Evolutionary conservation across 2,329 filamentous ascomycete genomes (phyloP).

Genomic region (Epichloe amarillans): DNA sequence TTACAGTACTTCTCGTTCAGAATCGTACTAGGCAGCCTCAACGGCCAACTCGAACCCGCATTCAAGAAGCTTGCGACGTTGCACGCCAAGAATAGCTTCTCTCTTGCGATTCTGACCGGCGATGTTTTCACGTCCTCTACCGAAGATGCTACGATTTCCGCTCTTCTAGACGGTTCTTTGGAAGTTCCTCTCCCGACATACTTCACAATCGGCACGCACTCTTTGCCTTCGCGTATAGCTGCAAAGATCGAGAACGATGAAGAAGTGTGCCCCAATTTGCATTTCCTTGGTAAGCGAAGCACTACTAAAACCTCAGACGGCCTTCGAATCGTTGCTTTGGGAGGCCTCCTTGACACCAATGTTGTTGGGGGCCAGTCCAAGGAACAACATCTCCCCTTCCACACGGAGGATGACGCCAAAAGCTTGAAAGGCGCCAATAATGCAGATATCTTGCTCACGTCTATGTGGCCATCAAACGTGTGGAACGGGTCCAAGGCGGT

Average conservation of each 20-base stretch:
- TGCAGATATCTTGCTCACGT: conserved; percentile 78
- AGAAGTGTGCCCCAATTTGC: conserved; percentile 78
- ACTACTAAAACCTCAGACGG: conserved; percentile 83
- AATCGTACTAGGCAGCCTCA: conserved; percentile 70
- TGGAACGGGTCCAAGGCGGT: conserved; percentile 52
- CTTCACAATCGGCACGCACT: conserved; percentile 64
- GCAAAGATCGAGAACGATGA: conserved; percentile 62
- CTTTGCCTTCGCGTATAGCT: conserved; percentile 58
- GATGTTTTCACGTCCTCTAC: conserved; percentile 60
- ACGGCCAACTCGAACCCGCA: conserved; percentile 61
- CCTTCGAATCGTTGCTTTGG: conserved; percentile 73
- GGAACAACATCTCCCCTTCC: conserved; percentile 64
- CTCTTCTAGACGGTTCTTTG: conserved; percentile 60
- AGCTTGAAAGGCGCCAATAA: conserved; percentile 61
- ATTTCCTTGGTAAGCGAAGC: conserved; percentile 77
- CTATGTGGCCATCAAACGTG: conserved; percentile 69
- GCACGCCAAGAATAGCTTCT: conserved; percentile 78
- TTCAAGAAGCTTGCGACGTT: conserved; percentile 71
- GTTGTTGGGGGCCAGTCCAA: conserved; percentile 50
- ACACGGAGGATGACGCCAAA: conserved; percentile 65
- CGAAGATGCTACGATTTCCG: conserved; percentile 43
- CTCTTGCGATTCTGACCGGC: conserved; percentile 71
- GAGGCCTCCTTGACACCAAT: conserved; percentile 54
- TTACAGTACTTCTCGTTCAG: conserved; percentile 24
- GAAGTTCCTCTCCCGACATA: conserved; percentile 72